Conservation (phyloP, 176 grass and related monocot species). For the Tillandsia leiboldiana region DNA sequence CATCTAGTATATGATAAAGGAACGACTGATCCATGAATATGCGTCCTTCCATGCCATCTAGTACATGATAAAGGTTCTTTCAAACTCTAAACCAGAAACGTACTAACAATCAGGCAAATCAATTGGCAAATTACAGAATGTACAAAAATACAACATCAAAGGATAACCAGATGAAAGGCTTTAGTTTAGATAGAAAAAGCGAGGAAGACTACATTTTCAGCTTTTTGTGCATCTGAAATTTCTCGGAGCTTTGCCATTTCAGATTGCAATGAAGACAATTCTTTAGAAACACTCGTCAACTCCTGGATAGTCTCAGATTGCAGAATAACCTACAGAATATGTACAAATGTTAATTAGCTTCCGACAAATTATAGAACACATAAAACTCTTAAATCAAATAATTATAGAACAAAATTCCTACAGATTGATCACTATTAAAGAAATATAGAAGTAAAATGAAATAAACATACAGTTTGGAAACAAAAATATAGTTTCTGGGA, state of each 20-base stretch:
- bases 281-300: constrained; percentile 87
- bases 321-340: constrained; percentile 75
- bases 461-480: neutral
- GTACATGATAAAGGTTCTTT: neutral
- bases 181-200: neutral
- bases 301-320: constrained; percentile 97
- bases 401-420: no score
- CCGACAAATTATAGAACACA: no score
- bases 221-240: constrained; percentile 60
- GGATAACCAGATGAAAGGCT: neutral
- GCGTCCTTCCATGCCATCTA: neutral
- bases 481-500: neutral
- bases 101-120: neutral
- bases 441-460: no score
- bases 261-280: constrained; percentile 68
- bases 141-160: neutral
- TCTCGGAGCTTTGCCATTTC: constrained; percentile 62
- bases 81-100: neutral
- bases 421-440: no score
- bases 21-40: neutral
- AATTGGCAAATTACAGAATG: neutral
- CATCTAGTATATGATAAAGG: neutral
- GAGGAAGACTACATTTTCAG: constrained; percentile 62
- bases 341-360: neutral
- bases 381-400: no score